Evolutionary conservation across 371 early-diverging fungal genomes (phyloP).

Genomic region (Zopfochytrium polystomum): DNA sequence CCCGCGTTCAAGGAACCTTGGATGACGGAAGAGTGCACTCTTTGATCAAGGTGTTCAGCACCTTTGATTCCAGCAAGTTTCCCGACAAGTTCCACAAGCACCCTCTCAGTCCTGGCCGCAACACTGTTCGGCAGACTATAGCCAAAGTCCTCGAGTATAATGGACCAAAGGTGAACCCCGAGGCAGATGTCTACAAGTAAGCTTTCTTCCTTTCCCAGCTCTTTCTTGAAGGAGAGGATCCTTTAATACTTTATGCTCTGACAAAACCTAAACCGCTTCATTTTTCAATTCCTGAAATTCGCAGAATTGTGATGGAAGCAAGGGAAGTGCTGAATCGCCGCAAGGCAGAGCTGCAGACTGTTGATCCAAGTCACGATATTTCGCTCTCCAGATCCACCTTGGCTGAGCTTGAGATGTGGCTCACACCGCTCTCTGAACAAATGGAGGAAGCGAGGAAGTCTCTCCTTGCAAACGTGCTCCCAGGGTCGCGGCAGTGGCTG

Average conservation of each 20-base stretch:
- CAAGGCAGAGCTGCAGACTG: too few species aligned
- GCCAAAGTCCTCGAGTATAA: not conserved
- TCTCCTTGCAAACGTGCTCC: not conserved
- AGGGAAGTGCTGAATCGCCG: not conserved
- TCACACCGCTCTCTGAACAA: conserved; percentile 8
- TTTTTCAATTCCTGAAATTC: too few species aligned
- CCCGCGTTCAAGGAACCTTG: too few species aligned
- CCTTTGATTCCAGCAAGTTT: too few species aligned
- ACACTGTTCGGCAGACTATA: conserved; percentile 2
- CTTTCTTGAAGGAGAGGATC: too few species aligned
- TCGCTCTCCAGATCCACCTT: too few species aligned
- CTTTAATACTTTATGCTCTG: not conserved
- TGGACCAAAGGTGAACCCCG: conserved; percentile 1
- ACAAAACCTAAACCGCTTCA: too few species aligned
- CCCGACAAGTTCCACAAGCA: conserved; percentile 4
- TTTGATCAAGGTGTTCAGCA: too few species aligned
- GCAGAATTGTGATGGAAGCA: conserved; percentile 1
- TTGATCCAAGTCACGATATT: too few species aligned
- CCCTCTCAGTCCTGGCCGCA: not conserved
- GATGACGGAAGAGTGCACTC: too few species aligned
- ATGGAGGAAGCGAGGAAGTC: not conserved
- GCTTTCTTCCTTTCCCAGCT: too few species aligned
- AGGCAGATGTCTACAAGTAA: not conserved
- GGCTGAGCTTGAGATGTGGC: conserved; percentile 9
- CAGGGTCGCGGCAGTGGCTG: conserved; percentile 5